Percentiles rank a stretch among this genome's conserved stretches.
phyloP scores from a whole-genome alignment of 495 filamentous ascomycete genomes.

The Xylaria grammica region DNA sequence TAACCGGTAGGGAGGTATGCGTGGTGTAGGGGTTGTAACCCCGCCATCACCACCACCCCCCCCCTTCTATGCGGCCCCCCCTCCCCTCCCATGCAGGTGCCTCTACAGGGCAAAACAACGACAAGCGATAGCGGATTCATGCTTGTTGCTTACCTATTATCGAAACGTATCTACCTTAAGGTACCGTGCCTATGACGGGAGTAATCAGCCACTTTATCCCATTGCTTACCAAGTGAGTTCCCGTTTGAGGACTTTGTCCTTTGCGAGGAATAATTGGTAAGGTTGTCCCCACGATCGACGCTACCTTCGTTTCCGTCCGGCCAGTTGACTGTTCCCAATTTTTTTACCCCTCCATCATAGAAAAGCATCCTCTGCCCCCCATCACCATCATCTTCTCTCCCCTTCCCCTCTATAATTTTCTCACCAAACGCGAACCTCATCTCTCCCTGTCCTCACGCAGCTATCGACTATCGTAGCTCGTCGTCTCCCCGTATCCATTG shows the following conservation, averaged over 20 bases:
- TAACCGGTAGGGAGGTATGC: too few species aligned
- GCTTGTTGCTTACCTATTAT: slow-evolving; percentile 7
- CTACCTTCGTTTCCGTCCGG: slow-evolving; percentile 23
- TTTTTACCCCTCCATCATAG: slow-evolving; percentile 31
- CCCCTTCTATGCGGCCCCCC: slow-evolving; percentile 7
- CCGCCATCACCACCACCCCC: slow-evolving; percentile 11
- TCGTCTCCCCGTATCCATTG: slow-evolving; percentile 22
- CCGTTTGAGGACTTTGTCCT: slow-evolving; percentile 23
- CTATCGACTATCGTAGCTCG: slow-evolving; percentile 22
- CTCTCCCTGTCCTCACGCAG: background rate
- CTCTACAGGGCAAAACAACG: background rate
- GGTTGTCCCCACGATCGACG: slow-evolving; percentile 21
- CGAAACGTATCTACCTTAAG: background rate
- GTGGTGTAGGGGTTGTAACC: slow-evolving; percentile 13
- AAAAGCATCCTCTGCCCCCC: slow-evolving; percentile 35
- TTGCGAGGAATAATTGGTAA: slow-evolving; percentile 9
- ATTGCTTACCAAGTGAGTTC: slow-evolving; percentile 14
- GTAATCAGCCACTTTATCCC: slow-evolving; percentile 17
- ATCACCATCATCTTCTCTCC: slow-evolving; percentile 26
- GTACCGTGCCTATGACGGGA: slow-evolving; percentile 8
- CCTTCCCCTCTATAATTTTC: slow-evolving; percentile 27
- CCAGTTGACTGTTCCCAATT: slow-evolving; percentile 26
- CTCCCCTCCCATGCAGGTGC: slow-evolving; percentile 14
- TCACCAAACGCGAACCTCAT: slow-evolving; percentile 20
- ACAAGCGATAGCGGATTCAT: slow-evolving; percentile 11